Evolutionary conservation across 768 basidiomycete species (phyloP), one percentile per base, ranked within the genome.

Genomic region (Tricholoma terreum): DNA sequence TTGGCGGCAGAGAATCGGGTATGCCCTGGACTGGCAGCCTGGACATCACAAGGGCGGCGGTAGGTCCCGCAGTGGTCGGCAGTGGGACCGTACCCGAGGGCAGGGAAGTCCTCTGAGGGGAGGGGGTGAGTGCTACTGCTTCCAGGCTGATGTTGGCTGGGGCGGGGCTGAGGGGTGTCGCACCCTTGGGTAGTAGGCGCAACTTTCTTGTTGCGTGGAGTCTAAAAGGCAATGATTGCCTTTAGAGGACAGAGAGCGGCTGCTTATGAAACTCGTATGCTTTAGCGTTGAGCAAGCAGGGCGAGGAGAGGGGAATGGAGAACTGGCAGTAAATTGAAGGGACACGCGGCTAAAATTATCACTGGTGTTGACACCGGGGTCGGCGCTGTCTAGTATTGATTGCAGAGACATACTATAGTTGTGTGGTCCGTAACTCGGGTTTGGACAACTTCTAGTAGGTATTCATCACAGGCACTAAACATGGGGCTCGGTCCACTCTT

Each of bases 181-280:
- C 86, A 61, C 93, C 89, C 63, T 90, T 86, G 6, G 92, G 93
- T 4, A 95, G 95, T 67, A 97, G 73, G 73, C 97, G 83, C 95
- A 98, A 61, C 82, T 84, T 56, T 96, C 94, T 54, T 94, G 91
- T 71, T 99, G n/a, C n/a, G n/a, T n/a, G n/a, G n/a, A n/a, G n/a
- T n/a, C n/a, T n/a, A n/a, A n/a, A n/a, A n/a, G n/a, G n/a, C n/a
- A n/a, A n/a, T n/a, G n/a, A n/a, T n/a, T n/a, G n/a, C n/a, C n/a
- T n/a, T n/a, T n/a, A n/a, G n/a, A n/a, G n/a, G n/a, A n/a, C 87
- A 7, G 89, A 89, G 24, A 92, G 79, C 0, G 93, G 90, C 2
- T 90, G 83, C 30, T 82, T 34, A 90, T 87, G 15, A 72, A 95
- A 95, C 68, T 94, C 92, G 35, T 80, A 84, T 1, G 94, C 93